Conservation (phyloP, 106 monocot species). For the Iris macrosiphon region DNA sequence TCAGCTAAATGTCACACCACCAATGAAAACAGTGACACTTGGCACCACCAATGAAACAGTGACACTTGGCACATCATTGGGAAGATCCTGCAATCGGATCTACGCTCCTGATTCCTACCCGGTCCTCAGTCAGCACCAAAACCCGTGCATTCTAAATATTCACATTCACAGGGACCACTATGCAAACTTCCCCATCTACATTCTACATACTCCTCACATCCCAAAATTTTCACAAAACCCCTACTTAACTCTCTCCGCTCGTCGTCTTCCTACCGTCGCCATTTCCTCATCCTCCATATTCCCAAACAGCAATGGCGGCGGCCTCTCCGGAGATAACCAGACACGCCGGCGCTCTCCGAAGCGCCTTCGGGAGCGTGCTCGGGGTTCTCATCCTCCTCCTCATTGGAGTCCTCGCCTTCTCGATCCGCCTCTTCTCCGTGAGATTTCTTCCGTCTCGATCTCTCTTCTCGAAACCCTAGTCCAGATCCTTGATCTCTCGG, state of each 20-base stretch:
- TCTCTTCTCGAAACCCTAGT: slow-evolving; percentile 1
- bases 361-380: slow-evolving; percentile 77
- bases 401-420: slow-evolving; percentile 88
- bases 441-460: slow-evolving; percentile 12
- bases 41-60: no score
- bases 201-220: no score
- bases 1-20: no score
- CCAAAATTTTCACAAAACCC: no score
- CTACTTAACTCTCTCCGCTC: slow-evolving; percentile 21
- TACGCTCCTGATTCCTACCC: no score
- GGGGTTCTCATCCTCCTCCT: slow-evolving; percentile 81
- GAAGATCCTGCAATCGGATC: no score
- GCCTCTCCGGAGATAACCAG: slow-evolving; percentile 4
- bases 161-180: no score
- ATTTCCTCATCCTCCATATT: background rate
- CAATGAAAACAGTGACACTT: no score
- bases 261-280: background rate
- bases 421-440: slow-evolving; percentile 98
- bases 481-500: background rate
- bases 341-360: slow-evolving; percentile 35
- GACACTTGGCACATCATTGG: no score
- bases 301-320: slow-evolving; percentile 37
- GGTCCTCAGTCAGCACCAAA: no score
- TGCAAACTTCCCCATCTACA: no score
- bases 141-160: no score